Conservation (phyloP, 805 yeast species). For the Nakazawaea wyomingensis region DNA sequence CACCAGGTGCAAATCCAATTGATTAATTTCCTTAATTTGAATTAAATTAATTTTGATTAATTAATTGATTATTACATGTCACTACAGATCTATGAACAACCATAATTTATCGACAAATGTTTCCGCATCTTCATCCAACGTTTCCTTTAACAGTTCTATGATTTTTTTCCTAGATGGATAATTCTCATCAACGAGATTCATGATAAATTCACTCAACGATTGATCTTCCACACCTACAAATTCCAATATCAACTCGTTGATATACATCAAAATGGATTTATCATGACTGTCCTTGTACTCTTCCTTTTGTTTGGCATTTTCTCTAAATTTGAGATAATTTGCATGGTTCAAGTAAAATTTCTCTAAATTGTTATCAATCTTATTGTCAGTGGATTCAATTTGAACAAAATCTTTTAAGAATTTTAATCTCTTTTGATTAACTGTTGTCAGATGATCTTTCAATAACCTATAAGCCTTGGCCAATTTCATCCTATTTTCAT, state of each 20-base stretch:
- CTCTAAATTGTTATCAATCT: conserved; percentile 26
- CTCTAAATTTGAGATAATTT: conserved; percentile 37
- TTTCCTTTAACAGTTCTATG: conserved; percentile 41
- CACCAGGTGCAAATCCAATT: too few species aligned
- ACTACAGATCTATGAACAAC: not conserved
- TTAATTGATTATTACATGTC: too few species aligned
- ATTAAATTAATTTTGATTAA: too few species aligned
- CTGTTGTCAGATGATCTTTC: conserved; percentile 21
- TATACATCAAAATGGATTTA: conserved; percentile 29
- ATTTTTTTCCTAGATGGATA: conserved; percentile 27
- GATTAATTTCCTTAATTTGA: not conserved
- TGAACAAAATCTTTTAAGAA: conserved; percentile 26
- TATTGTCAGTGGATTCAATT: conserved; percentile 21
- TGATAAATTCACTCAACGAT: conserved; percentile 39
- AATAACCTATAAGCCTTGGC: conserved; percentile 29
- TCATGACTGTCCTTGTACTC: conserved; percentile 37
- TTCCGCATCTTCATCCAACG: conserved; percentile 40
- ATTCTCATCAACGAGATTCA: conserved; percentile 31
- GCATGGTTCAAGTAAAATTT: conserved; percentile 36
- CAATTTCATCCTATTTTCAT: conserved; percentile 24
- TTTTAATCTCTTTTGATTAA: conserved; percentile 19
- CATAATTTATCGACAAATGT: conserved; percentile 16
- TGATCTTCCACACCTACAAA: conserved; percentile 51
- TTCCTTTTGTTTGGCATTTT: conserved; percentile 33
- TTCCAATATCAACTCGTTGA: conserved; percentile 43